Conservation (phyloP, 345 rosid species). For the Salix udensis region DNA sequence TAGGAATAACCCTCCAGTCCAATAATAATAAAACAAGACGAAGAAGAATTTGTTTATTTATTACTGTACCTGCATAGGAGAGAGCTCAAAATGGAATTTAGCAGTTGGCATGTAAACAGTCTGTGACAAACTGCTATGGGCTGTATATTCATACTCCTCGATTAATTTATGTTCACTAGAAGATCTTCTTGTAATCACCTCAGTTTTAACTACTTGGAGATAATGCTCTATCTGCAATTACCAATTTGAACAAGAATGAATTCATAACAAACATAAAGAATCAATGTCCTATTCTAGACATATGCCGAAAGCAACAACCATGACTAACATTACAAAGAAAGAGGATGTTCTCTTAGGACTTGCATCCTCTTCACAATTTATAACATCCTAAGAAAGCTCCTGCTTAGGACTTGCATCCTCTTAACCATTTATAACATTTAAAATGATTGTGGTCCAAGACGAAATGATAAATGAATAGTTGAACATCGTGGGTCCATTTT, state of each 20-base stretch:
- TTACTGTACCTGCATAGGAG: slow-evolving; percentile 89
- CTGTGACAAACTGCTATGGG: slow-evolving; percentile 85
- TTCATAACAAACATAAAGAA: not conserved
- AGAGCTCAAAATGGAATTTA: slow-evolving; percentile 91
- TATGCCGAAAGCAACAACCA: not conserved
- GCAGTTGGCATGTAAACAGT: slow-evolving; percentile 69
- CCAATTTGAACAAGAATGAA: not conserved
- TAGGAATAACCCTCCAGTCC: not conserved
- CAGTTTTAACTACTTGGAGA: slow-evolving; percentile 90
- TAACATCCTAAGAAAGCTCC: not conserved
- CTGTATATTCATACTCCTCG: slow-evolving; percentile 93
- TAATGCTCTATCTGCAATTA: slow-evolving; percentile 90
- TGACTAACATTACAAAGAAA: not conserved
- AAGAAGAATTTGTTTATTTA: not conserved
- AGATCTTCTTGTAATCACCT: slow-evolving; percentile 53
- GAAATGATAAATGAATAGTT: not conserved
- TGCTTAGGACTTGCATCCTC: not conserved
- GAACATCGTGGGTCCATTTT: not conserved
- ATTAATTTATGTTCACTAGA: slow-evolving; percentile 45
- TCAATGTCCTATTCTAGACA: not conserved
- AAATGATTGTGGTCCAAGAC: not conserved
- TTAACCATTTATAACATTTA: no score
- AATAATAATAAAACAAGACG: not conserved
- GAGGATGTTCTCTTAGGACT: not conserved
- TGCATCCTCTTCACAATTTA: no score